Evolutionary conservation across 768 basidiomycete genomes (phyloP).

Genomic region (Boletus sp.): DNA sequence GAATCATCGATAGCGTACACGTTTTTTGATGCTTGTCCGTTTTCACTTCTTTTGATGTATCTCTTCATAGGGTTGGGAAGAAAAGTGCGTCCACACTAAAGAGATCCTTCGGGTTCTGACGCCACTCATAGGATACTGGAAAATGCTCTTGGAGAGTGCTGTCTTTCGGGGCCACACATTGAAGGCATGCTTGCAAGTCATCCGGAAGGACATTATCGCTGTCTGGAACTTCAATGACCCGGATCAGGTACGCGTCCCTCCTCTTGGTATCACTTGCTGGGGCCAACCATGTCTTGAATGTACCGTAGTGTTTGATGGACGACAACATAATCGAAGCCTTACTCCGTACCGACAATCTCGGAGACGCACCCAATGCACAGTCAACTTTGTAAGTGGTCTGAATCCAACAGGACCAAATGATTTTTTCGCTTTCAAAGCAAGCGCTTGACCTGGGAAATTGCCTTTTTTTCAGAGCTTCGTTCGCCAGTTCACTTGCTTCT

Average conservation of each 20-base stretch:
- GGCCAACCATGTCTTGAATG: not conserved
- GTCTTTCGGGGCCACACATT: slow-evolving; percentile 8
- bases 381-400: not conserved
- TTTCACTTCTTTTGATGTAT: not conserved
- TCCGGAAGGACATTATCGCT: slow-evolving; percentile 3
- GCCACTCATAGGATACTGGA: slow-evolving; percentile 9
- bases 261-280: not conserved
- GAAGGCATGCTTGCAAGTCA: slow-evolving; percentile 9
- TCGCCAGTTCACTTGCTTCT: not conserved
- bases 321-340: not conserved
- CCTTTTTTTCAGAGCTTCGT: not conserved
- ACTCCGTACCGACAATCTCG: slow-evolving; percentile 3
- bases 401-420: not conserved
- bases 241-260: not conserved
- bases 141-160: slow-evolving; percentile 2
- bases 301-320: slow-evolving; percentile 7
- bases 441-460: not conserved
- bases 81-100: slow-evolving; percentile 2
- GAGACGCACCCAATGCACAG: not conserved
- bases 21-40: not conserved
- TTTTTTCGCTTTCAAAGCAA: not conserved
- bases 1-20: slow-evolving; percentile 13
- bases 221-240: slow-evolving; percentile 17
- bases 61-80: slow-evolving; percentile 4
- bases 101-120: not conserved